phyloP scores from a whole-genome alignment of 805 yeast species.

The Pichia nakasei region DNA sequence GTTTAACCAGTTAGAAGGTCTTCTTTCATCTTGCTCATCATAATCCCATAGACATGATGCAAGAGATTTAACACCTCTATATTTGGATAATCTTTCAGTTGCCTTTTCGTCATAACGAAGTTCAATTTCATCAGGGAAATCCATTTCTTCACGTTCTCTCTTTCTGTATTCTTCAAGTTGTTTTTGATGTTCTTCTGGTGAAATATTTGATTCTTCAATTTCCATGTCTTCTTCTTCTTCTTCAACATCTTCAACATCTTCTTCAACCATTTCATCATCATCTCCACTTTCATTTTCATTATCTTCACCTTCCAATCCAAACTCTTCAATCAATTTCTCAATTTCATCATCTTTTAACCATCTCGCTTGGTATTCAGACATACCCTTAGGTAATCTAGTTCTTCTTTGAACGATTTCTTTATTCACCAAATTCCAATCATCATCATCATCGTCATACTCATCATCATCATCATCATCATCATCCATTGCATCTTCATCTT shows the following conservation, averaged over 20 bases:
- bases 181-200: conserved; percentile 74
- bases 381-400: conserved; percentile 53
- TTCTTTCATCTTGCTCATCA: conserved; percentile 66
- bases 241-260: conserved; percentile 1
- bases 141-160: conserved; percentile 72
- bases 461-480: conserved; percentile 45
- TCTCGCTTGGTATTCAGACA: conserved; percentile 68
- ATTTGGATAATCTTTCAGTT: conserved; percentile 62
- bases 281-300: conserved; percentile 31
- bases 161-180: conserved; percentile 64
- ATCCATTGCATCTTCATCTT: conserved; percentile 52
- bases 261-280: conserved; percentile 26
- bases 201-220: conserved; percentile 60
- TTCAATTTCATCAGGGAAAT: conserved; percentile 94
- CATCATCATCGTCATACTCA: conserved; percentile 13
- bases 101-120: conserved; percentile 69
- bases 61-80: conserved; percentile 81
- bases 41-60: conserved; percentile 80
- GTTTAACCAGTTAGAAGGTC: conserved; percentile 70
- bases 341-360: conserved; percentile 63
- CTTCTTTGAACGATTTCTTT: conserved; percentile 12
- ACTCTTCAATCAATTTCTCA: conserved; percentile 31
- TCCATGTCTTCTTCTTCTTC: conserved; percentile 35
- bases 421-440: conserved; percentile 17
- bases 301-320: conserved; percentile 28